Evolutionary conservation across 139 green algal species (phyloP), one percentile per base, ranked within the genome.

Genomic region (Tetradesmus obliquus): DNA sequence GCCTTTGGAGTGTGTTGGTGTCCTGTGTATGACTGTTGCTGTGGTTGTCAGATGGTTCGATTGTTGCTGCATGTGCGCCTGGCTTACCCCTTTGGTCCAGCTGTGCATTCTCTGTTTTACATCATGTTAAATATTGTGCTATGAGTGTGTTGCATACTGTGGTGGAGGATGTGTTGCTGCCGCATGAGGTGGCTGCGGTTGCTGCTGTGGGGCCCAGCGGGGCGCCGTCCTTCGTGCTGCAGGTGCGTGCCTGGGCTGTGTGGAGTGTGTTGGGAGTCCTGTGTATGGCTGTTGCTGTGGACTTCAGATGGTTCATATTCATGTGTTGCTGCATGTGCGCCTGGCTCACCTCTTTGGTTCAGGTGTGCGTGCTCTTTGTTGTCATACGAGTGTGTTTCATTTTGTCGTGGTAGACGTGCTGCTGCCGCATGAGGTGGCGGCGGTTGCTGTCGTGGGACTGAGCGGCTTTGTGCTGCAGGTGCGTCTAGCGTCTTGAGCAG

Each of bases 391-490:
- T 45, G 32, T 45, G 32, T 45, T 45, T 45, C 32, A 45, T 45
- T 45, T 45, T 45, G 32, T 45, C 32, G 32, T 45, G 32, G 32
- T 45, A 45, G 79, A 82, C 32, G 88, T 88, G 45, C 60, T 92
- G 80, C 80, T 88, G 45, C 80, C 80, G 3, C 82, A 92, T 2
- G 84, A 90, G 62, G 91, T 93, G 69, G 89, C 69, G 20, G 89
- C 89, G 7, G 89, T 92, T 8, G 81, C 54, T 55, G 89, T 82
- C 45, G 89, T 92, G 2, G 89, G 89, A 2, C 81, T 82, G 0
- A 79, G 58, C 12, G 82, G 89, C 5, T 92, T 92, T 72, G 82
- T 92, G 20, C 82, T 92, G 89, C 89, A 92, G 84, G 87, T 91
- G 22, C 12, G 85, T 5, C 10, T 45, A 45, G 32, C 32, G 32